phyloP scores from a whole-genome alignment of 2,329 filamentous ascomycete species.

The Sordariomycetes sp. region DNA sequence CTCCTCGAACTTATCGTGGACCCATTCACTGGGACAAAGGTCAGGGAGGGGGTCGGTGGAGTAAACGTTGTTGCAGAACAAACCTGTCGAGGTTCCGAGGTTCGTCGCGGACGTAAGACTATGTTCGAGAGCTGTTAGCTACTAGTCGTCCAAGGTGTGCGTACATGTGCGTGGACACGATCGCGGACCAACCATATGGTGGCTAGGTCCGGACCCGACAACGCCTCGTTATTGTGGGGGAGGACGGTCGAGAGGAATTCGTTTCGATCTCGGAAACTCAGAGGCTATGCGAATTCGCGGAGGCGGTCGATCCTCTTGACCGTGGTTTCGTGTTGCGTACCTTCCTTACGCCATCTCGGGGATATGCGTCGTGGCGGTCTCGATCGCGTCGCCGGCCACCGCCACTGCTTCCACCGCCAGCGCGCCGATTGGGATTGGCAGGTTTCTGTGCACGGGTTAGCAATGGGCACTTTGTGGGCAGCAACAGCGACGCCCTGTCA shows the following conservation, averaged over 20 bases:
- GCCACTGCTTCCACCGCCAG: slow-evolving; percentile 13
- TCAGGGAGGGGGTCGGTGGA: slow-evolving; percentile 11
- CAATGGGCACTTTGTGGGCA: neutral
- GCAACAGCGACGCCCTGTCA: neutral
- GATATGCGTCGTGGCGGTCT: slow-evolving; percentile 36
- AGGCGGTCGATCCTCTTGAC: neutral
- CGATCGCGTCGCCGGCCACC: slow-evolving; percentile 19
- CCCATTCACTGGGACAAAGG: slow-evolving; percentile 61
- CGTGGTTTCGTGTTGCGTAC: slow-evolving; percentile 29
- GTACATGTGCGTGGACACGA: neutral
- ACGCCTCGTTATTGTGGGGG: neutral
- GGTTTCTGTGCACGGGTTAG: slow-evolving; percentile 3
- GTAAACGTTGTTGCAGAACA: slow-evolving; percentile 15
- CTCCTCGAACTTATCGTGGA: slow-evolving; percentile 83
- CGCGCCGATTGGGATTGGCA: slow-evolving; percentile 20
- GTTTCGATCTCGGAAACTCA: neutral
- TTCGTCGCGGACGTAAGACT: slow-evolving; percentile 49
- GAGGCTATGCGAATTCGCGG: slow-evolving; percentile 5
- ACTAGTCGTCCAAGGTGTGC: neutral
- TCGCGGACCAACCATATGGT: neutral
- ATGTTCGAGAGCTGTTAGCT: neutral
- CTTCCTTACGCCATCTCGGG: slow-evolving; percentile 87
- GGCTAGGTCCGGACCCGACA: neutral
- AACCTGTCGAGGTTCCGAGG: slow-evolving; percentile 62
- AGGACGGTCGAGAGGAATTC: neutral